Evolutionary conservation across 2,329 filamentous ascomycete species (phyloP).

Genomic region (Phaeosphaeria sp.): DNA sequence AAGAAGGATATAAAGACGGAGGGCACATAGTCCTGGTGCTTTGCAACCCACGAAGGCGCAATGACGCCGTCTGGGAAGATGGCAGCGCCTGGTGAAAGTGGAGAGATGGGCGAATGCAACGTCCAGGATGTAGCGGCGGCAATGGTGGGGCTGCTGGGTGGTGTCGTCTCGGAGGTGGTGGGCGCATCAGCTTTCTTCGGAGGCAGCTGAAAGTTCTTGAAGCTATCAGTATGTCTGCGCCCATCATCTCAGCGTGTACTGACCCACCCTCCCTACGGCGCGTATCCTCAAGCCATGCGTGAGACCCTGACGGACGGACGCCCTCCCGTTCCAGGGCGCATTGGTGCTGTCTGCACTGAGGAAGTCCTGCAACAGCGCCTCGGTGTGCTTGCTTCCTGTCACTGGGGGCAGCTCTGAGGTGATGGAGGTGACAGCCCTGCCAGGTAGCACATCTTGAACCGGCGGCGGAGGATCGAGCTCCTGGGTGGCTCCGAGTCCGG

Average conservation of each 20-base stretch:
- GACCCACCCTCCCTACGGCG: conserved; percentile 80
- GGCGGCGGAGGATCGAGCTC: conserved; percentile 53
- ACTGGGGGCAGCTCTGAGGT: conserved; percentile 75
- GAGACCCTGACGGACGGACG: conserved; percentile 54
- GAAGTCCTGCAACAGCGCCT: conserved; percentile 71
- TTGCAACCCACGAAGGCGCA: conserved; percentile 81
- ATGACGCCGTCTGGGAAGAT: conserved; percentile 91
- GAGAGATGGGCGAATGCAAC: conserved; percentile 92
- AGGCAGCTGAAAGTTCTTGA: conserved; percentile 63
- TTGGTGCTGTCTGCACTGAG: conserved; percentile 68
- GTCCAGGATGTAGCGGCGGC: conserved; percentile 56
- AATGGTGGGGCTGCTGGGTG: conserved; percentile 61
- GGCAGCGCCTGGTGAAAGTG: conserved; percentile 80
- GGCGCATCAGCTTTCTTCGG: conserved; percentile 69
- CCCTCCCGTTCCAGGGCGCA: conserved; percentile 71
- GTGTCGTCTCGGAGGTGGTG: conserved; percentile 56
- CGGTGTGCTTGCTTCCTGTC: conserved; percentile 66
- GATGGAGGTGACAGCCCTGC: conserved; percentile 65
- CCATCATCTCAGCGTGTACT: conserved; percentile 28
- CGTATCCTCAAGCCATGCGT: conserved; percentile 70
- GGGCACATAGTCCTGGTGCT: conserved; percentile 86
- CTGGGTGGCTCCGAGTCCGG: conserved; percentile 65
- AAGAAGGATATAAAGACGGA: conserved; percentile 85
- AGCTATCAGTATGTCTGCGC: conserved; percentile 27
- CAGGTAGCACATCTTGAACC: conserved; percentile 47